Evolutionary conservation across 192 early-diverging fungal species (phyloP), one percentile per base, ranked within the genome.

Genomic region (Bifiguratus adelaidae): DNA sequence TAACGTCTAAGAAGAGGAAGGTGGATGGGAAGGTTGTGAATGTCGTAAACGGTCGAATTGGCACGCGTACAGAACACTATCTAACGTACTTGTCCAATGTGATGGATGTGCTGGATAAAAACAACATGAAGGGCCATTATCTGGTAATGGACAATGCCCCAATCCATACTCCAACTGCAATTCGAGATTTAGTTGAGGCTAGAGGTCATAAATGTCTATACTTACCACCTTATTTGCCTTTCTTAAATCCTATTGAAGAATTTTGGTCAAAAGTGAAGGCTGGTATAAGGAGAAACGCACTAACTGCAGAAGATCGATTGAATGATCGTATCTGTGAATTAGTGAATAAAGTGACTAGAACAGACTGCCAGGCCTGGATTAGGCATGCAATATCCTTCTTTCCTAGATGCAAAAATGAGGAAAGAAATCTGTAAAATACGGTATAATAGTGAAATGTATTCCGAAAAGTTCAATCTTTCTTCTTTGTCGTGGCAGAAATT

Each of bases 171-270:
- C 43, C 49, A 42, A 47, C 25, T 24, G 37, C 47, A 42, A 52
- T 52, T 40, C 30, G 46, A 41, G 50, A 44, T 25, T 42, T 47
- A 27, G 51, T 61, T 38, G 26, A 49, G 29, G 38, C 46, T 40
- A 21, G 42, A 30, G 30, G 53, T 30, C 51, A 61, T 34, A 26
- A 16, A 4, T 50, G 30, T 23, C 41, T 61, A 24, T 55, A 47
- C 47, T 29, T 55, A 40, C 52, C 52, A 29, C 47, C 59, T n/a
- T 55, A 61, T 47, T 55, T 48, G 24, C 52, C 59, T 38, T 41
- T 41, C 37, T 44, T 61, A 8, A 61, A 61, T 47, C 52, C 52
- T 50, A 61, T 61, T 29, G 52, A 61, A 43, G 42, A 61, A 36
- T 47, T 61, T 45, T 61, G 48, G 52, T 30, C 48, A 49, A 44